These are phyloP conservation scores for Rhodotorula mucilaginosa DNA, from an alignment of 1,284 basidiomycete species.

Conservation along the genomic window DNA sequence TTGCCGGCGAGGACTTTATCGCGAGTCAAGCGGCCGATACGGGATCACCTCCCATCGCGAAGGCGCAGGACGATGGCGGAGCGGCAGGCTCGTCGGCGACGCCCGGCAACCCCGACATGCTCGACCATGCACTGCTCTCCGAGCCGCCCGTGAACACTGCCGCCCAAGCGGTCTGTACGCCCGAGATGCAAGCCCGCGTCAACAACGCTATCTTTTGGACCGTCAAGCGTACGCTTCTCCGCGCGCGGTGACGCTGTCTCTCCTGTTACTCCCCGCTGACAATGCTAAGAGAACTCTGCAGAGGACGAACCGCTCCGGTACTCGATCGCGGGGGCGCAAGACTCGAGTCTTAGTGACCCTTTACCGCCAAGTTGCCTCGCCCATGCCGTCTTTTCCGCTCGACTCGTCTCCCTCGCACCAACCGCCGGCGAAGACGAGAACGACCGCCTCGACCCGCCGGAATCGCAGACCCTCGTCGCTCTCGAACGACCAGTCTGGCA, in stretches of 20 bases:
- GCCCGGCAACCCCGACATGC: no score
- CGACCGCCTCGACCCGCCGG: not conserved
- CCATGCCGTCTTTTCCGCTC: slow-evolving; percentile 29
- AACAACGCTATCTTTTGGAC: slow-evolving; percentile 9
- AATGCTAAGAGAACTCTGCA: not conserved
- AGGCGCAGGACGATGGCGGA: not conserved
- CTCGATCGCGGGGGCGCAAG: not conserved
- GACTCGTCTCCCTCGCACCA: slow-evolving; percentile 10
- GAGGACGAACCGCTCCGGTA: not conserved
- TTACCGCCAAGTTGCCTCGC: slow-evolving; percentile 12
- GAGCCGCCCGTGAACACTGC: not conserved
- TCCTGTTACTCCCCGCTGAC: no score
- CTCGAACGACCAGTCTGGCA: not conserved
- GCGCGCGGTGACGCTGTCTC: no score
- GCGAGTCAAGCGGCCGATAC: not conserved
- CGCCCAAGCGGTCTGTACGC: slow-evolving; percentile 1
- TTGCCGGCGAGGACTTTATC: not conserved
- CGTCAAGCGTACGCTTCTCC: not conserved
- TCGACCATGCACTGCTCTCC: not conserved
- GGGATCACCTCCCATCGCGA: not conserved
- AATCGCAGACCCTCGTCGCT: slow-evolving; percentile 10
- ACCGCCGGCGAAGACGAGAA: not conserved
- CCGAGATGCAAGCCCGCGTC: not conserved
- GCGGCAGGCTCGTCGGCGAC: no score
- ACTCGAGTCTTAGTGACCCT: not conserved